Base-by-base conservation (phyloP, 139 green algal species). In the Chlorella ohadii region DNA sequence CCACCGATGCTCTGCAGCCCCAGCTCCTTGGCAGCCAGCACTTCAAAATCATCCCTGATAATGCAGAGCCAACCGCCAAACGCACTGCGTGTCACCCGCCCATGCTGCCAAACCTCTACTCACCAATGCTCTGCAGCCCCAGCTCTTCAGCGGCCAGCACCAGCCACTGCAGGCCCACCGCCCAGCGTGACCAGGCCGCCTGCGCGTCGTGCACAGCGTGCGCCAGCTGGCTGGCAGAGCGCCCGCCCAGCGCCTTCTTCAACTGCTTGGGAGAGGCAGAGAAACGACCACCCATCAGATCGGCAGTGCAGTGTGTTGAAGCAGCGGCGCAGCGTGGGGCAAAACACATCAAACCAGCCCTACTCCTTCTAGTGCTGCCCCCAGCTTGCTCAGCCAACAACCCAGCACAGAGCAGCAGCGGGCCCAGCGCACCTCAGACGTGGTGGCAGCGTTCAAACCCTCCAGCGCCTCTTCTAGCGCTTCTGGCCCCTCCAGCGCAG, bases 161-260 rank as follows among this genome's bases (percentile, higher is more conserved):
- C 33, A 79, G 47, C 71, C 78, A 84, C 39, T 84, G 78, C 55
- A 88, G 11, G 25, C 59, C 84, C 25, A 88, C 71, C 4, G 84
- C 84, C 84, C 84, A 88, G 44, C 76, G 76, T 17, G 27, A 36
- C 84, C 84, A 88, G 5, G 31, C 65, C 25, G 0, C 27, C n/a
- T 81, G 22, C 16, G 44, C 70, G 20, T 71, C 63, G 4, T 2
- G 16, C 27, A 85, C 47, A 4, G 27, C 44, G 16, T 47, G 61
- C 11, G 71, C 76, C 9, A 81, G n/a, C 28, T 51, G 11, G 39
- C 36, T 28, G 0, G 39, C 38, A 15, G 11, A 27, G 11, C 82
- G 39, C 27, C 36, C 19, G 20, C 61, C 31, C 25, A 64, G 33
- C 64, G 23, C 17, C 41, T 12, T 4, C 23, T 67, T 47, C 23